Evolutionary conservation across 345 rosid genomes (phyloP).

Genomic region (Eucalyptus sp.): DNA sequence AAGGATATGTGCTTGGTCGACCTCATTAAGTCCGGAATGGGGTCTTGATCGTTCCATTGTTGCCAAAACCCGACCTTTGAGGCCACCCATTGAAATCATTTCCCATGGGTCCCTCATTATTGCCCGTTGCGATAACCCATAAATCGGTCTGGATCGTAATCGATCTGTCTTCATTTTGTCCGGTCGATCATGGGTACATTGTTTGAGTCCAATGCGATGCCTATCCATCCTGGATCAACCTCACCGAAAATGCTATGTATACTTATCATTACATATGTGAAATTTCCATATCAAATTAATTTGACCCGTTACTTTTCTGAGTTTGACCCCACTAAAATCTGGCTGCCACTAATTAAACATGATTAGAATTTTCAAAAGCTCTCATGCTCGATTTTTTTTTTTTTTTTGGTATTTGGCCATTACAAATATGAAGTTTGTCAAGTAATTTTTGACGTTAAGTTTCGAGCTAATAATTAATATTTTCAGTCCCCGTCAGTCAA

Average conservation of each 20-base stretch:
- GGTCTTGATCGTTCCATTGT: neutral
- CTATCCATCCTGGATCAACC: neutral
- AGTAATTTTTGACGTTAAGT: neutral
- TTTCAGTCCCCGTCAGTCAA: accelerated
- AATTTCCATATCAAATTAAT: neutral
- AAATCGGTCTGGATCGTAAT: neutral
- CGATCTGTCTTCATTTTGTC: neutral
- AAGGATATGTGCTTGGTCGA: neutral
- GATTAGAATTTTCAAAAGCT: neutral
- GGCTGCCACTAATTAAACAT: neutral
- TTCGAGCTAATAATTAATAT: neutral
- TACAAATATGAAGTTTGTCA: neutral
- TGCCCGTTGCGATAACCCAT: neutral
- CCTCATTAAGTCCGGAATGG: neutral
- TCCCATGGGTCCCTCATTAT: neutral
- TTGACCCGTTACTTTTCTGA: neutral
- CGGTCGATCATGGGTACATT: neutral
- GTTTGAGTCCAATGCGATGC: neutral
- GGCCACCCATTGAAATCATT: neutral
- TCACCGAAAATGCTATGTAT: neutral
- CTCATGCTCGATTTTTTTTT: no score
- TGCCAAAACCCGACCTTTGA: accelerated
- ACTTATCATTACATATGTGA: neutral
- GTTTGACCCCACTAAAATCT: no score
- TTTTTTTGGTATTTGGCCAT: neutral